Evolutionary conservation across 2,329 filamentous ascomycete genomes (phyloP).

Genomic region (Claviceps spartinae): DNA sequence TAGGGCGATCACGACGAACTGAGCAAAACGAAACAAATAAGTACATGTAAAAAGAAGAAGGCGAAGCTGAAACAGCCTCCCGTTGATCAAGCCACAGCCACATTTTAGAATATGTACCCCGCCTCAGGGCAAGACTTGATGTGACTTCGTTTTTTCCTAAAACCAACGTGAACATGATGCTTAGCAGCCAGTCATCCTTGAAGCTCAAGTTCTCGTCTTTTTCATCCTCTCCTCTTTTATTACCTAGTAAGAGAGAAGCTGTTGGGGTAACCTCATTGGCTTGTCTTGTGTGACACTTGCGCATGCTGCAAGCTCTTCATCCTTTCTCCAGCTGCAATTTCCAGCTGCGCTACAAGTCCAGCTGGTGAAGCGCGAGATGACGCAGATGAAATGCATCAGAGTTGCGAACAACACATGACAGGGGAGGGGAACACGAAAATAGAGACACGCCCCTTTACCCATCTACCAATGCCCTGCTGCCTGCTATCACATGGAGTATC

Average conservation of each 20-base stretch:
- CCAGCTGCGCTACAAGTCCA: not conserved
- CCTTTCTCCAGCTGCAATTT: too few relatives aligned
- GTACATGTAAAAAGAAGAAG: not conserved
- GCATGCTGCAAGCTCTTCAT: too few relatives aligned
- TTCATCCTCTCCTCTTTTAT: not conserved
- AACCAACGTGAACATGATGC: too few relatives aligned
- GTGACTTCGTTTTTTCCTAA: too few relatives aligned
- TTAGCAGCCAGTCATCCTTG: not conserved
- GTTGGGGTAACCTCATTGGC: not conserved
- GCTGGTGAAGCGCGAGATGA: not conserved
- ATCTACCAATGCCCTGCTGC: not conserved
- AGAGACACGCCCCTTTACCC: not conserved
- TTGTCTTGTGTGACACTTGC: too few relatives aligned
- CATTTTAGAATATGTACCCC: too few relatives aligned
- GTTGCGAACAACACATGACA: not conserved
- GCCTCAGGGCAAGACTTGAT: too few relatives aligned
- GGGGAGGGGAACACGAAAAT: too few relatives aligned
- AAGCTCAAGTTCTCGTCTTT: not conserved
- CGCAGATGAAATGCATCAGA: not conserved
- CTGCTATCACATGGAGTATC: conserved; percentile 1
- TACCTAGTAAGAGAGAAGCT: not conserved
- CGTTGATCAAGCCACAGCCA: not conserved
- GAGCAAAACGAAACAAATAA: not conserved
- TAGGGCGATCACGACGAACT: not conserved
- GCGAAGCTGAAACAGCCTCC: not conserved